Base-by-base conservation (phyloP, 495 filamentous ascomycete species). In the Cetradonia linearis region DNA sequence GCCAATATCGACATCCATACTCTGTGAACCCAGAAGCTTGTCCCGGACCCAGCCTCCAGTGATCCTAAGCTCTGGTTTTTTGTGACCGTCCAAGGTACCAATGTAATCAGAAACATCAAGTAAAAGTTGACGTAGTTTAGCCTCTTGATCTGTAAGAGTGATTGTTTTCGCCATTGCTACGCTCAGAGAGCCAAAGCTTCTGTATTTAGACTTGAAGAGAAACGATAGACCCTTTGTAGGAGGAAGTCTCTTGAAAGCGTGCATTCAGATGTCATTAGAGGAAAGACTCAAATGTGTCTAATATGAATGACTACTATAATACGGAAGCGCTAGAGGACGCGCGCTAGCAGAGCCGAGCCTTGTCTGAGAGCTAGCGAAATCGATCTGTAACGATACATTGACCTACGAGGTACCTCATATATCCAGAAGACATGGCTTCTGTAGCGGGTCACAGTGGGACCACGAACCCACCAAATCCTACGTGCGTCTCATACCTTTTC, bases 31-130 rank as follows among this genome's bases (percentile, higher is more conserved):
- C 2, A 99, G 78, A 10, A 99, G 79, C 77, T 96, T 97, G 77
- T 99, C 93, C 42, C 93, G 84, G 31, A 99, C 94, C 93, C 93
- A 99, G n/a, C 93, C 93, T 44, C 93, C 93, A 14, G 94, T 91
- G 73, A 92, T 96, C 14, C 93, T 87, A 20, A 99, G 76, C 5
- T 84, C 74, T 1, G 66, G 63, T 25, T 46, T 61, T 27, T 34
- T 18, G 18, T 42, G 46, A n/a, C 58, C 60, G 31, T 76, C 71
- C n/a, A 79, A 75, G 18, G 80, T 68, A 60, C 84, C 78, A 62
- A 89, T 85, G 71, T 83, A 84, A 28, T 78, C 67, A 40, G 87
- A 88, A 37, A 87, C 84, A 70, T 89, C 86, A 10, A 93, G 76
- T 18, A 95, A 78, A 18, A 95, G 78, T 33, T 75, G 71, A 59